Percentiles rank a stretch among this genome's conserved stretches.
phyloP scores from a whole-genome alignment of 345 rosid species.

The Syzygium grande region DNA sequence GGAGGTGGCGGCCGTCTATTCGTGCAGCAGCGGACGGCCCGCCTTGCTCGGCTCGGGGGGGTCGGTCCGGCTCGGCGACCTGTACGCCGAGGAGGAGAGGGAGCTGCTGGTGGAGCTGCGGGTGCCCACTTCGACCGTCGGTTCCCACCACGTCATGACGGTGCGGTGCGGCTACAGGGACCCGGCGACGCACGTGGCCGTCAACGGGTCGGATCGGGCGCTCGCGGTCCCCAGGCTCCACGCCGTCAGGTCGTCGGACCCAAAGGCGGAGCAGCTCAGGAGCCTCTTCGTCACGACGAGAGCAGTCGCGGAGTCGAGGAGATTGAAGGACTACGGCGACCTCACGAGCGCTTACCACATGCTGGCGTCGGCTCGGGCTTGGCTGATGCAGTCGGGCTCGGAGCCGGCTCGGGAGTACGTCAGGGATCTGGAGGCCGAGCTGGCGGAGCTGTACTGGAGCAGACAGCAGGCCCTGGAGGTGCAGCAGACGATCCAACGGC shows the following conservation, averaged over 20 bases:
- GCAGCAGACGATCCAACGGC: slow-evolving; percentile 13
- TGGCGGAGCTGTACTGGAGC: slow-evolving; percentile 61
- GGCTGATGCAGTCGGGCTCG: slow-evolving; percentile 44
- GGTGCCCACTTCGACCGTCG: slow-evolving; percentile 25
- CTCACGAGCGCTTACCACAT: slow-evolving; percentile 56
- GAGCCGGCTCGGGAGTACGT: slow-evolving; percentile 30
- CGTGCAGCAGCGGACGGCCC: slow-evolving; percentile 45
- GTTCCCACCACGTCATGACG: slow-evolving; percentile 42
- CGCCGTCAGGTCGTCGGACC: slow-evolving; percentile 38
- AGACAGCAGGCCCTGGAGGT: slow-evolving; percentile 13
- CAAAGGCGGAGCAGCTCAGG: slow-evolving; percentile 45
- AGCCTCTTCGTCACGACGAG: slow-evolving; percentile 51
- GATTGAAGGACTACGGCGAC: slow-evolving; percentile 52
- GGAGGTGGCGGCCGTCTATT: slow-evolving; percentile 69
- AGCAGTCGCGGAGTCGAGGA: slow-evolving; percentile 75
- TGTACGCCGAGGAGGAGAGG: slow-evolving; percentile 75
- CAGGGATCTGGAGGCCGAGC: slow-evolving; percentile 46
- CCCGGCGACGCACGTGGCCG: slow-evolving; percentile 48
- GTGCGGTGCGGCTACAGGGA: slow-evolving; percentile 60
- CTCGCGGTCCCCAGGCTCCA: slow-evolving; percentile 35
- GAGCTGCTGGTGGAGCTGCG: slow-evolving; percentile 67
- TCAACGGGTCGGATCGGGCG: slow-evolving; percentile 37
- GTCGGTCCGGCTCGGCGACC: slow-evolving; percentile 58
- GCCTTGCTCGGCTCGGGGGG: slow-evolving; percentile 42
- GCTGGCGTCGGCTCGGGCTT: slow-evolving; percentile 62